These are phyloP conservation scores for Pharus latifolius DNA, from an alignment of 176 grass and related monocot genomes.

Conservation along the genomic window DNA sequence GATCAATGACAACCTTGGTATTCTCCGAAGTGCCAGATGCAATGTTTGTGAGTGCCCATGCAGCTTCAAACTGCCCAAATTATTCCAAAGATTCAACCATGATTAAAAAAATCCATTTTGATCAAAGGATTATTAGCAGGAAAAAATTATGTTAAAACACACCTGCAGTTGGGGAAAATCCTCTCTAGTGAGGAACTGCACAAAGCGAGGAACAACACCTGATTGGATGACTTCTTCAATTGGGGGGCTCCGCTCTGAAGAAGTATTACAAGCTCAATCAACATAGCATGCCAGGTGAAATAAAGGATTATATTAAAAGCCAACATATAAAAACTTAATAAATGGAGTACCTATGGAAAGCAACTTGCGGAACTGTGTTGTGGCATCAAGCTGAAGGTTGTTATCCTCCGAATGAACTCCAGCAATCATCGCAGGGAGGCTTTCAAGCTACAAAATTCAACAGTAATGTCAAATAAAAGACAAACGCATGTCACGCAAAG, in stretches of 20 bases:
- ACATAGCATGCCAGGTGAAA: background rate
- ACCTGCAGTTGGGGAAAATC: conserved; percentile 96
- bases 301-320: background rate
- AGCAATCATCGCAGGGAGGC: conserved; percentile 75
- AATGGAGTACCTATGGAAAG: conserved; percentile 68
- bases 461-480: conserved; percentile 2
- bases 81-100: conserved; percentile 8
- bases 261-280: conserved; percentile 6
- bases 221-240: conserved; percentile 96
- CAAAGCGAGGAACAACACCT: conserved; percentile 90
- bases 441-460: conserved; percentile 68
- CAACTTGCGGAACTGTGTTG: conserved; percentile 87
- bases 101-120: background rate
- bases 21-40: conserved; percentile 97
- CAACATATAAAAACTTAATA: background rate
- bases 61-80: conserved; percentile 73
- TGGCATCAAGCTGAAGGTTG: conserved; percentile 62
- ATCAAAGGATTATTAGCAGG: background rate
- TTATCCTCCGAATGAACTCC: conserved; percentile 73
- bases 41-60: conserved; percentile 98
- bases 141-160: background rate
- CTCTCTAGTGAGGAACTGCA: conserved; percentile 91
- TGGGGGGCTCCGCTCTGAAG: conserved; percentile 83
- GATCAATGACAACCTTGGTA: conserved; percentile 96
- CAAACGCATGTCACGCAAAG: no score